Evolutionary conservation across 1,284 basidiomycete species (phyloP), one percentile per base, ranked within the genome.

Genomic region (Melampsora allii-populina): DNA sequence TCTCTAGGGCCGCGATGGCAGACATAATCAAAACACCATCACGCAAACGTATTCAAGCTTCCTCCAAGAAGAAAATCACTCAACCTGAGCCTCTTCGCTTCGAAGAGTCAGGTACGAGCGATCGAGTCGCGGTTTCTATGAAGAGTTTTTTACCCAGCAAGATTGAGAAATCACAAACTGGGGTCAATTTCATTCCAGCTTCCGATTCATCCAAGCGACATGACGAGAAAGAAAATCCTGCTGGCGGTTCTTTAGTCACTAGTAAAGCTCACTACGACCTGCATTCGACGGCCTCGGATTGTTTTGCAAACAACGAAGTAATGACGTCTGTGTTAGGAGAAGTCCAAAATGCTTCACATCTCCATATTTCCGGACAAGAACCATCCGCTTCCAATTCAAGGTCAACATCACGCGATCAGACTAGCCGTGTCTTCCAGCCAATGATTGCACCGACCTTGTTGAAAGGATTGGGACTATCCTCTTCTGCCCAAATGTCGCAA

Each of bases 1-100:
- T 24, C 46, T 27, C 33, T 29, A 74, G 71, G 46, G 39, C 64
- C 24, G 71, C 48, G 6, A 66, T 74, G 71, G 71, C 64, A 24
- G 71, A 63, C 33, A 74, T 74, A 19, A 74, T 74, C 64, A 74
- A 74, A 50, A 74, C 71, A 0, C 71, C 71, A 17, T 59, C 71
- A 21, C 71, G 71, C 21, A 66, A 74, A 61, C 64, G 71, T 3
- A 64, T 24, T 9, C 64, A 74, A 67, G 29, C 14, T 24, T 12
- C 53, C 48, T 66, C 53, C 21, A 73, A 65, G 63, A 56, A 21
- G 53, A 61, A 73, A 73, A 45, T 45, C 36, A 5, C 64, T 53
- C 69, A 73, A 59, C 46, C 63, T 60, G 36, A 63, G 39, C 53
- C 27, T n/a, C 53, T 56, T 6, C 53, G 53, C 53, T 56, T 56